Conservation (phyloP, 495 filamentous ascomycete genomes). For the Lindgomyces ingoldianus region DNA sequence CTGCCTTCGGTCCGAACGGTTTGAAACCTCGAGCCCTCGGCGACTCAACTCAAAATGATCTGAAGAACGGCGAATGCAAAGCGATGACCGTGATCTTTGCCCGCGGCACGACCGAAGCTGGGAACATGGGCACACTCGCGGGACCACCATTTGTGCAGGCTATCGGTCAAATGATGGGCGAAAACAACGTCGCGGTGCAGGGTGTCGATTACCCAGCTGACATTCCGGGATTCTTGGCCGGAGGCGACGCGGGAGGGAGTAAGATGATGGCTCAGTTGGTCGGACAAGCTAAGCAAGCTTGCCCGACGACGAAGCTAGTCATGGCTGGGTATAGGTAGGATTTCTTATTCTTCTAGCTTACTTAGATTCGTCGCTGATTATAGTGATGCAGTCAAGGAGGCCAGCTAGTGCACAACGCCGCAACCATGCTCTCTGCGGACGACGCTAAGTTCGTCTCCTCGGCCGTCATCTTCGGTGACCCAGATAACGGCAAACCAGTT, state of each 20-base stretch:
- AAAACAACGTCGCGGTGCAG: constrained; percentile 38
- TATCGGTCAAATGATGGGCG: constrained; percentile 31
- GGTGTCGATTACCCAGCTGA: constrained; percentile 42
- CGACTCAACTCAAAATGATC: constrained; percentile 25
- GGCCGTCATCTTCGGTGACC: constrained; percentile 43
- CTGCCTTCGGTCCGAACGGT: neutral
- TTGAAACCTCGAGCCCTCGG: constrained; percentile 13
- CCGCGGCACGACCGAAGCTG: constrained; percentile 43
- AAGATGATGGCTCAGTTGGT: constrained; percentile 35
- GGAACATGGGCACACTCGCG: constrained; percentile 44
- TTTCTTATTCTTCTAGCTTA: neutral
- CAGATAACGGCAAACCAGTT: constrained; percentile 36
- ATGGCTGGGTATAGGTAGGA: constrained; percentile 37
- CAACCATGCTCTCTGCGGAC: constrained; percentile 28
- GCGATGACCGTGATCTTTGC: constrained; percentile 46
- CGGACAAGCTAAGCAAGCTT: constrained; percentile 27
- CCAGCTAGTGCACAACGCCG: constrained; percentile 39
- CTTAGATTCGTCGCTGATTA: neutral
- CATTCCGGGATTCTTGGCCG: constrained; percentile 27
- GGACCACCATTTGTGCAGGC: constrained; percentile 42
- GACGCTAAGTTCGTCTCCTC: constrained; percentile 35
- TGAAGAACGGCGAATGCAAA: constrained; percentile 31
- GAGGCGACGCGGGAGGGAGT: constrained; percentile 31
- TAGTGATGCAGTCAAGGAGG: constrained; percentile 30
- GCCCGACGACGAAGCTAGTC: constrained; percentile 40